Evolutionary conservation across 2,329 filamentous ascomycete genomes (phyloP).

Genomic region (Calycina herbarum): DNA sequence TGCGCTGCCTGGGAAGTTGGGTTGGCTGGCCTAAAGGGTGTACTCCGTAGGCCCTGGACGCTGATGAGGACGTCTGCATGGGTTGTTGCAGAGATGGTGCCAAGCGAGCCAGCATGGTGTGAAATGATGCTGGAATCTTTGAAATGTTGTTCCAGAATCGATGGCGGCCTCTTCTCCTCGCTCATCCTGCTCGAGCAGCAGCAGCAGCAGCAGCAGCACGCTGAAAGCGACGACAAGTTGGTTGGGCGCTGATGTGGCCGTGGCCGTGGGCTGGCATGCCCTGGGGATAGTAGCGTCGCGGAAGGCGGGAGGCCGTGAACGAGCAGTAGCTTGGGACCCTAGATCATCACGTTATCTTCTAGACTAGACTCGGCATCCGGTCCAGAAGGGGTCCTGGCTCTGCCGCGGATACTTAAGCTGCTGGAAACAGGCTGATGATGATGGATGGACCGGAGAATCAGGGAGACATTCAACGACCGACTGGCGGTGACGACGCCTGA

Average conservation of each 20-base stretch:
- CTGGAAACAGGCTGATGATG: conserved; percentile 16
- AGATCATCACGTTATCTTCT: conserved; percentile 32
- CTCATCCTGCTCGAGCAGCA: neutral
- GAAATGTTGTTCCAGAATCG: neutral
- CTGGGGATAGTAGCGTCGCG: conserved; percentile 24
- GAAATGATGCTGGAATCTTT: neutral
- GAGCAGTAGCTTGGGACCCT: conserved; percentile 16
- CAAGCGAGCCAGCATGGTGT: neutral
- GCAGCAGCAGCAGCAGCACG: neutral
- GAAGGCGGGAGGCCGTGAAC: conserved; percentile 32
- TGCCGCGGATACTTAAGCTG: neutral
- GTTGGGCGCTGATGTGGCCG: neutral
- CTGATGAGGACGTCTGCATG: neutral
- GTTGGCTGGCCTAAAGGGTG: neutral
- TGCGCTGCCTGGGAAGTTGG: conserved; percentile 1
- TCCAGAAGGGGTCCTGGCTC: conserved; percentile 1
- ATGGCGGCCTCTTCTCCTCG: neutral
- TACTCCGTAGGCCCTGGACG: neutral
- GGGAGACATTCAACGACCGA: neutral
- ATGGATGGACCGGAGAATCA: no score
- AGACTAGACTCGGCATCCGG: conserved; percentile 5
- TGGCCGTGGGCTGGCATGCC: conserved; percentile 5
- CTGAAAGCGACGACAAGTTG: neutral
- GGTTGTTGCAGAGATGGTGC: neutral
- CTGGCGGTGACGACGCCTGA: conserved; percentile 10